phyloP scores from a whole-genome alignment of 768 basidiomycete genomes.

The Kwoniella dejecticola region DNA sequence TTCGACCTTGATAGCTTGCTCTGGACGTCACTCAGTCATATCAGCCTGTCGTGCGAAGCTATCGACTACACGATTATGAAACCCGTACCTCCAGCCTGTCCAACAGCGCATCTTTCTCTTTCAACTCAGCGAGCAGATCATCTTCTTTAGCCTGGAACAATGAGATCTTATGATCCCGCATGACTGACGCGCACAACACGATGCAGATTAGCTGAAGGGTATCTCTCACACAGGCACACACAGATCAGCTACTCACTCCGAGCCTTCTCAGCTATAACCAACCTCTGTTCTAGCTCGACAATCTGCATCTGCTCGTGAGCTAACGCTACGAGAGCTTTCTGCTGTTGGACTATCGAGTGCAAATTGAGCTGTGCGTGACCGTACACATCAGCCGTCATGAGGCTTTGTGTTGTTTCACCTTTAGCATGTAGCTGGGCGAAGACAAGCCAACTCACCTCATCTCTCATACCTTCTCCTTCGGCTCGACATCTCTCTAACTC shows the following conservation, averaged over 20 bases:
- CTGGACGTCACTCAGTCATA: conserved; percentile 13
- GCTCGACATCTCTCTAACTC: conserved; percentile 34
- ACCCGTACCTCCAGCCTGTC: conserved; percentile 34
- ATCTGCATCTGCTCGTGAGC: conserved; percentile 46
- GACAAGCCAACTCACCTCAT: conserved; percentile 36
- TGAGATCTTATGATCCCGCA: conserved; percentile 50
- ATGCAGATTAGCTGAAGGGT: too few relatives aligned
- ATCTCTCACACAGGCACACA: too few relatives aligned
- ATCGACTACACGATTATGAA: background rate
- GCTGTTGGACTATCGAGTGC: conserved; percentile 38
- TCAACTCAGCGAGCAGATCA: conserved; percentile 33
- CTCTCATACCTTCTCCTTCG: conserved; percentile 40
- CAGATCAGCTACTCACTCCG: conserved; percentile 40
- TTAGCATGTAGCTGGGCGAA: background rate
- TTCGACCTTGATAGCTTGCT: conserved; percentile 23
- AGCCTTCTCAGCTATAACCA: conserved; percentile 38
- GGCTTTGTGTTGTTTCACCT: background rate
- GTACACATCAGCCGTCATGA: background rate
- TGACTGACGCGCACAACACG: conserved; percentile 25
- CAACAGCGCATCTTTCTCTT: conserved; percentile 35
- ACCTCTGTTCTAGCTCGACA: conserved; percentile 43
- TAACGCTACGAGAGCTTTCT: conserved; percentile 40
- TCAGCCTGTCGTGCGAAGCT: background rate
- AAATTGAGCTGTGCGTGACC: conserved; percentile 48
- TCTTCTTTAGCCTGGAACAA: conserved; percentile 43